These are phyloP conservation scores for Medicago truncatula DNA, from an alignment of 306 rosid species.

Conservation along the genomic window DNA sequence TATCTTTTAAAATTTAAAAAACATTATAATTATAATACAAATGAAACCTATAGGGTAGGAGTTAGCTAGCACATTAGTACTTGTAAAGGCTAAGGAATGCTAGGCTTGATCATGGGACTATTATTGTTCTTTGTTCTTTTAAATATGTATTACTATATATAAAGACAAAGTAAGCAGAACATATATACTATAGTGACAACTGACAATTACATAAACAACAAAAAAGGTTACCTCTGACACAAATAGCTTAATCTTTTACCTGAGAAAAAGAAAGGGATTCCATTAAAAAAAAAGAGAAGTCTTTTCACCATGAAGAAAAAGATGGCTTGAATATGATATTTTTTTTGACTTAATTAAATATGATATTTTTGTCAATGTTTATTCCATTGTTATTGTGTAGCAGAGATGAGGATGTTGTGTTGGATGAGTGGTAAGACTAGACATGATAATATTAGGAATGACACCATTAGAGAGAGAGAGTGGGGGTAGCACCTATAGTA, in stretches of 20 bases:
- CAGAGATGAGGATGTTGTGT: too few species aligned
- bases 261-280: conserved; percentile 5
- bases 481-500: too few species aligned
- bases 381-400: not conserved
- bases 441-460: too few species aligned
- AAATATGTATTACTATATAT: not conserved
- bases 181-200: conserved; percentile 21
- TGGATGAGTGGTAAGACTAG: too few species aligned
- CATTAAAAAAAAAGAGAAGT: too few species aligned
- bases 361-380: not conserved
- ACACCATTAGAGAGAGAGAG: too few species aligned
- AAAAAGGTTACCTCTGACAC: conserved; percentile 33
- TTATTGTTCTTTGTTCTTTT: not conserved
- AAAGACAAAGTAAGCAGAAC: not conserved
- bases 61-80: conserved; percentile 41
- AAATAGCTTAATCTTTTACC: conserved; percentile 31
- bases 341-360: not conserved
- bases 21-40: conserved; percentile 31
- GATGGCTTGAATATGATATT: not conserved
- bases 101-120: conserved; percentile 3
- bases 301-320: not conserved
- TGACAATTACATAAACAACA: conserved; percentile 36
- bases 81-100: conserved; percentile 48
- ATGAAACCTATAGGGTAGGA: conserved; percentile 34
- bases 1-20: conserved; percentile 16